Base-by-base conservation (phyloP, 495 filamentous ascomycete species). In the Talaromyces borbonicus region DNA sequence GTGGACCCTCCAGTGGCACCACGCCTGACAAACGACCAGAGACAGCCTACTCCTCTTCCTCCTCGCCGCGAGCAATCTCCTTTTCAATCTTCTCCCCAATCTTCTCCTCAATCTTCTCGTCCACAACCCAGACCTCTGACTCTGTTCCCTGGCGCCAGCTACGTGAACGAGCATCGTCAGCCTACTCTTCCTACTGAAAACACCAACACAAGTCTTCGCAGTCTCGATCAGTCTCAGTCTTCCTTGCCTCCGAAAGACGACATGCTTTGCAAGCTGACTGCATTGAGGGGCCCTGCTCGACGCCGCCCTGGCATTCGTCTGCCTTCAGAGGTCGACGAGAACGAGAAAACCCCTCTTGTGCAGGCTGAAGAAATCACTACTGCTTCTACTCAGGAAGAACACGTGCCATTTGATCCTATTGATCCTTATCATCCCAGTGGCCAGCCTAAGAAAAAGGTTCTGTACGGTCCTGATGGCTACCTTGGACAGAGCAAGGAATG, bases 401-500 rank as follows among this genome's bases (percentile, higher is more conserved):
- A 46, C 30, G 30, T 46, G 14, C 43, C 43, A 2, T 46, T 46
- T 36, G 43, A 46, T 25, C 43, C 43, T 20, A 35, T 46, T 4
- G 43, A 46, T 11, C 43, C 43, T 18, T 46, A 46, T 15, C 43
- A 46, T 18, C 43, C 12, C 15, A 46, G 43, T 29, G 43, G 43
- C 8, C 27, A 35, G 19, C 43, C 43, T 11, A 46, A 46, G 25
- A 46, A 46, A 31, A 46, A 46, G 30, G 30, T 32, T 2, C n/a
- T 46, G 11, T 46, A 46, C 16, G 43, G 43, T 24, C 43, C 43
- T 25, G 43, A 35, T 23, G 43, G 43, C 43, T 46, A 46, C n/a
- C 30, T 46, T 2, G 43, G 43, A 8, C 33, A 46, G 31, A 11
- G 18, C 8, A 46, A 46, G 19, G 43, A 46, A 5, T 46, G 43